Evolutionary conservation across 2,329 filamentous ascomycete species (phyloP).

Genomic region (Hymenoscyphus albidus): DNA sequence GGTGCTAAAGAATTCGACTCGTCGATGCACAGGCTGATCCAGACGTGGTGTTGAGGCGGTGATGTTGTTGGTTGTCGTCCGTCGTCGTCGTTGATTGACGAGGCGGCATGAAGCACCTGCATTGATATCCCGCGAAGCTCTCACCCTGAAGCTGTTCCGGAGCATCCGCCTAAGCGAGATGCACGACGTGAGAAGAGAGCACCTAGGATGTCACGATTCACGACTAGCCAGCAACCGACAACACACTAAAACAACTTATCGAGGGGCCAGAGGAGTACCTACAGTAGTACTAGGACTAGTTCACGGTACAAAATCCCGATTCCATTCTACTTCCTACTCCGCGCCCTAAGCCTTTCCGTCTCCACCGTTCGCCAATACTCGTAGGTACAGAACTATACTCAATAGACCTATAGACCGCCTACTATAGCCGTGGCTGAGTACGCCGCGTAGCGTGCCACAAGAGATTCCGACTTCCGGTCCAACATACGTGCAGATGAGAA

Average conservation of each 20-base stretch:
- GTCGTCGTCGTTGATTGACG: neutral
- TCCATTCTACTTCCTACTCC: too few relatives aligned
- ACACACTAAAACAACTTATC: too few relatives aligned
- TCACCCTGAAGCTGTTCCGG: neutral
- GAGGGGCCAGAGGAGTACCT: too few relatives aligned
- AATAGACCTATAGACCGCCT: conserved; percentile 9
- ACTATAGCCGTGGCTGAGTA: conserved; percentile 14
- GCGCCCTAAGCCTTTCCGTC: too few relatives aligned
- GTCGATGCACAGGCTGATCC: neutral
- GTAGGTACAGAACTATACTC: too few relatives aligned
- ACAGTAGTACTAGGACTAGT: too few relatives aligned
- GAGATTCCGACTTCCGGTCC: neutral
- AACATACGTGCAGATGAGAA: neutral
- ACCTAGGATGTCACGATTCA: neutral
- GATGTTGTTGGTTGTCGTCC: neutral
- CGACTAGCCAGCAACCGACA: too few relatives aligned
- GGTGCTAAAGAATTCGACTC: neutral
- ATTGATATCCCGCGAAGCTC: neutral
- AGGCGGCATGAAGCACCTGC: conserved; percentile 5
- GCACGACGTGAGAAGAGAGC: neutral
- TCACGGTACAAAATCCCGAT: too few relatives aligned
- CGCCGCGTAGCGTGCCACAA: neutral
- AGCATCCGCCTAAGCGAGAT: conserved; percentile 5
- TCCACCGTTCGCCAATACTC: too few relatives aligned
- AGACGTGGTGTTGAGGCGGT: neutral